Evolutionary conservation across 805 yeast genomes (phyloP), one percentile per base, ranked within the genome.

Genomic region (Geotrichum ghanense): DNA sequence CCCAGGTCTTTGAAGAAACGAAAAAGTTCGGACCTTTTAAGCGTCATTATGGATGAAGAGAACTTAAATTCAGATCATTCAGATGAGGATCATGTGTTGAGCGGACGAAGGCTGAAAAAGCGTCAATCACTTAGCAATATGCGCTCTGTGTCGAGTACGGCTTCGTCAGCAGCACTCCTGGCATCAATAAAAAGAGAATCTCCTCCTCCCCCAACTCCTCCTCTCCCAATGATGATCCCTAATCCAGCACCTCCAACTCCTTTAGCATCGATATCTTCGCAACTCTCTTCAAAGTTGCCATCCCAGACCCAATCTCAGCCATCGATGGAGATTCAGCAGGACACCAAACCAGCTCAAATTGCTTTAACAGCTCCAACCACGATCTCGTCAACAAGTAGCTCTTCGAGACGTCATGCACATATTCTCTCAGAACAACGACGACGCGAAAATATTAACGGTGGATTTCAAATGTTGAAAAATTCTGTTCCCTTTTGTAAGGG

Each of bases 341-440:
- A 12, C 48, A 44, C 3, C 25, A 39, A 2, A 41, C 44, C 27
- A 12, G 48, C 50, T 9, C 39, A 50, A 9, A 53, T 54, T 21
- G 49, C 55, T 14, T 44, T 56, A 27, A 45, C 53, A 35, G 50
- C 53, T 24, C 51, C 56, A 3, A 52, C 59, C 2, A 51, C 57
- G 9, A 50, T 56, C 41, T 45, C 37, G 4, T 31, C 37, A 31
- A 31, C 37, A 5, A 31, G 37, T n/a, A 31, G 37, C 37, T 51
- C 60, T 9, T 45, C 51, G 40, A 48, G 66, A 17, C 50, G 65
- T 34, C 68, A 69, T 50, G 62, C 73, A 9, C 74, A 71, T 52
- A 70, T 70, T 42, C 60, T 68, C 37, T 68, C 73, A 3, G 75
- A 71, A 50, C 74, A 71, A 53, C 56, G 75, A 39, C 61, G 75